Evolutionary conservation across 306 rosid genomes (phyloP).

Genomic region (Adenanthera pavonina): DNA sequence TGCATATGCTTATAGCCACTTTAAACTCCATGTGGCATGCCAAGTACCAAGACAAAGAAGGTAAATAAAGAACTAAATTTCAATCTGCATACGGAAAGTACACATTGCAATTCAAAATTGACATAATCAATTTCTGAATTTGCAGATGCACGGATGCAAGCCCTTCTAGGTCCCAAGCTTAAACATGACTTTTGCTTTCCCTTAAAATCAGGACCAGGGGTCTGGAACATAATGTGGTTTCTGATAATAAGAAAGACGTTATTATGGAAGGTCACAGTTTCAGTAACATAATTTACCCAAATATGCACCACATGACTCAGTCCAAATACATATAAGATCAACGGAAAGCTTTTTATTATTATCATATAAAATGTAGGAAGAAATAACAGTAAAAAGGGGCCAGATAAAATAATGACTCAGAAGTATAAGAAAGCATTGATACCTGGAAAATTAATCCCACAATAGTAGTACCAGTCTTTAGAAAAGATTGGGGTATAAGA

Average conservation of each 20-base stretch:
- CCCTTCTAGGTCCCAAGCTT: neutral
- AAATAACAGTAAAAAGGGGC: neutral
- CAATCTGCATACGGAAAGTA: neutral
- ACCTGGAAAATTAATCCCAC: conserved; percentile 90
- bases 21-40: neutral
- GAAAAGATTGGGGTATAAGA: conserved; percentile 58
- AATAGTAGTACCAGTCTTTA: conserved; percentile 92
- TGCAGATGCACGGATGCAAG: neutral
- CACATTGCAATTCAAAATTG: neutral
- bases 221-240: neutral
- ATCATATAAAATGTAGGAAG: neutral
- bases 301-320: neutral
- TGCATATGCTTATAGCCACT: neutral
- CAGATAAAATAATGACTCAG: neutral
- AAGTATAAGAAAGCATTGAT: neutral
- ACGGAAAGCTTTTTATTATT: neutral
- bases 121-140: neutral
- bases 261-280: neutral
- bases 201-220: neutral
- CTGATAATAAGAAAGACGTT: neutral
- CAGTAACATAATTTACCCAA: neutral
- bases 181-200: neutral
- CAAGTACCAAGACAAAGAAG: neutral
- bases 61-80: neutral
- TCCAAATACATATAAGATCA: neutral